phyloP scores from a whole-genome alignment of 352 stramenopile genomes.

The Saprolegnia diclina region DNA sequence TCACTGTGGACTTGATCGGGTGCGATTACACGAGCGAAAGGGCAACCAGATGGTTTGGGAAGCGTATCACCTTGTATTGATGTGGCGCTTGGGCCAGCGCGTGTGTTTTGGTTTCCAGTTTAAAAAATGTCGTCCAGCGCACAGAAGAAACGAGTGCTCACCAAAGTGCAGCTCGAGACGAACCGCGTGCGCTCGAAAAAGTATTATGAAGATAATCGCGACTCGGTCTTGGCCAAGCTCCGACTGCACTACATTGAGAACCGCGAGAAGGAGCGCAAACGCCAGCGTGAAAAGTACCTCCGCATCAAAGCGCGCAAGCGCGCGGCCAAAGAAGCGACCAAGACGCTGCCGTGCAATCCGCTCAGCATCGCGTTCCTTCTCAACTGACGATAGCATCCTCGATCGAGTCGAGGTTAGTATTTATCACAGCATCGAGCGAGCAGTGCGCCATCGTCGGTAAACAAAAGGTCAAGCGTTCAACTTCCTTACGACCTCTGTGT shows the following conservation, averaged over 20 bases:
- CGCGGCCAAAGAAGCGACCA: constrained; percentile 12
- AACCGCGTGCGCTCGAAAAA: constrained; percentile 25
- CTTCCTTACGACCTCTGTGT: no score
- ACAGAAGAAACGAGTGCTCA: constrained; percentile 19
- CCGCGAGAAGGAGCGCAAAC: constrained; percentile 20
- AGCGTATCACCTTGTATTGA: constrained; percentile 12
- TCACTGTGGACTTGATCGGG: background rate
- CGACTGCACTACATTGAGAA: constrained; percentile 16
- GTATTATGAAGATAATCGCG: constrained; percentile 23
- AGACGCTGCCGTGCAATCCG: background rate
- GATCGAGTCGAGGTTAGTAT: background rate
- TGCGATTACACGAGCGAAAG: background rate
- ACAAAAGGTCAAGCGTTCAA: no score
- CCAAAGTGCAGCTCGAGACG: constrained; percentile 15
- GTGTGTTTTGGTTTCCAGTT: background rate
- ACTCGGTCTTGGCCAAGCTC: constrained; percentile 20
- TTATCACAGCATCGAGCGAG: background rate
- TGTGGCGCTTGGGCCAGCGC: background rate
- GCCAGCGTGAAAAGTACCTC: constrained; percentile 27
- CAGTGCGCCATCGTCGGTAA: no score
- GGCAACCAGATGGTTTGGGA: background rate
- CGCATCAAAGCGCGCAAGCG: constrained; percentile 16
- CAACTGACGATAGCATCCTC: constrained; percentile 12
- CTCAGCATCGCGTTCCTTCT: constrained; percentile 7
- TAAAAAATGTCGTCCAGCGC: background rate